phyloP scores from a whole-genome alignment of 1,284 basidiomycete species.

The Ustilago cynodontis region DNA sequence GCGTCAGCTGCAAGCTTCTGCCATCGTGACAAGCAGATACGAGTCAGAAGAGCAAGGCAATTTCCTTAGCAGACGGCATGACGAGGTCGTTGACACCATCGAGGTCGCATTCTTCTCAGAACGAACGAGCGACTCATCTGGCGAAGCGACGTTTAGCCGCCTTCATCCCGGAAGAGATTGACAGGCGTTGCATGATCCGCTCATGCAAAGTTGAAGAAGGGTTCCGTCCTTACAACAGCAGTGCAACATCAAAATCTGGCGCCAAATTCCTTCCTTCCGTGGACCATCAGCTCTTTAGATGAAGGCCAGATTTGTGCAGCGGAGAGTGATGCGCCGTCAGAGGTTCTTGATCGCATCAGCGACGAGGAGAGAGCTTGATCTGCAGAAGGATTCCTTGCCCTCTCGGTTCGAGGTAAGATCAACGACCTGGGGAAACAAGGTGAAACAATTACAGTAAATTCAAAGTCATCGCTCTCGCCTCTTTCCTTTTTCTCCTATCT shows the following conservation, averaged over 20 bases:
- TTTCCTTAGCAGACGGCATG: too few species aligned
- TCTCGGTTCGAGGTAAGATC: too few species aligned
- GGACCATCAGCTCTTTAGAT: neutral
- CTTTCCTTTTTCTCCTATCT: neutral
- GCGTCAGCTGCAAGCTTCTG: too few species aligned
- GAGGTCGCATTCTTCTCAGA: too few species aligned
- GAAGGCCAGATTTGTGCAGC: neutral
- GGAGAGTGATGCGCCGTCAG: neutral
- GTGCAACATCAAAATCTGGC: too few species aligned
- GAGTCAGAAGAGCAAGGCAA: too few species aligned
- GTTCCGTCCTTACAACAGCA: too few species aligned
- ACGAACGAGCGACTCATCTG: too few species aligned
- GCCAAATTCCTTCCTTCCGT: neutral
- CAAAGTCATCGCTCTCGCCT: neutral
- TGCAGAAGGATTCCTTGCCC: neutral
- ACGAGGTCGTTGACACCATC: too few species aligned
- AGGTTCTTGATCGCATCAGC: neutral
- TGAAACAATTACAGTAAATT: neutral
- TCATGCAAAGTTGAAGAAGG: neutral
- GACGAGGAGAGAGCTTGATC: neutral
- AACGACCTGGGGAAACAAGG: conserved; percentile 1
- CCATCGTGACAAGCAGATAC: too few species aligned
- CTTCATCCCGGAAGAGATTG: conserved; percentile 4
- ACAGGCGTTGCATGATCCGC: conserved; percentile 6
- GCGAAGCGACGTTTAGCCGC: neutral